Evolutionary conservation across 345 rosid species (phyloP), one percentile per base, ranked within the genome.

Genomic region (Linum tenue): DNA sequence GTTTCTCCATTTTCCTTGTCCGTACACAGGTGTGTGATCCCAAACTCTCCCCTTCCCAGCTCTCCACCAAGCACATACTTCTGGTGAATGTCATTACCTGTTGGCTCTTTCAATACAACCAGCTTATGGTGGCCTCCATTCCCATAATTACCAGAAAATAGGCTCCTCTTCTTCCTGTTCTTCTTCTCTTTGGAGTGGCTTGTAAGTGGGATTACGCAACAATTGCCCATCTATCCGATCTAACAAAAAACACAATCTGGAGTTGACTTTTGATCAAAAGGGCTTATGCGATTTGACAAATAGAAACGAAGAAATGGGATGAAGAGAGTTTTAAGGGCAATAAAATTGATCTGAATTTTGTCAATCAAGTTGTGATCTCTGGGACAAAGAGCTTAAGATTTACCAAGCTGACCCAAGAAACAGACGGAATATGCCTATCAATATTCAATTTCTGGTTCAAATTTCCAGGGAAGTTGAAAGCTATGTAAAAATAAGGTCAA

Each of bases 41-140:
- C 78, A 75, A 75, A 75, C 59, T 75, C 78, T 56, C 78, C 78
- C 42, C 78, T 75, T n/a, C 78, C 78, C 42, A 75, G 64, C 39
- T 75, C 78, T 64, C 69, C 22, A 5, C 78, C 78, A 31, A 75
- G 78, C 40, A 66, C 74, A 70, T 75, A 75, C 5, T 74, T 70
- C 55, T 63, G 65, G 74, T 55, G 71, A 48, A 75, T 67, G 64
- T 67, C 71, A 17, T 38, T 57, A 4, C 78, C 78, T 1, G 74
- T 59, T 14, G 78, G 74, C 2, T 70, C 59, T 43, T 60, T 63
- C 39, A 75, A 43, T 3, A 75, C 78, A 0, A 53, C 36, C 3
- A 75, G 63, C 65, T 64, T 75, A 48, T 53, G 64, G 57, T 10
- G 63, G 56, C 58, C 60, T 22, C 67, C 73, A 55, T 73, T 51